Base-by-base conservation (phyloP, 805 yeast genomes). In the Starmerella potacharoeniae region DNA sequence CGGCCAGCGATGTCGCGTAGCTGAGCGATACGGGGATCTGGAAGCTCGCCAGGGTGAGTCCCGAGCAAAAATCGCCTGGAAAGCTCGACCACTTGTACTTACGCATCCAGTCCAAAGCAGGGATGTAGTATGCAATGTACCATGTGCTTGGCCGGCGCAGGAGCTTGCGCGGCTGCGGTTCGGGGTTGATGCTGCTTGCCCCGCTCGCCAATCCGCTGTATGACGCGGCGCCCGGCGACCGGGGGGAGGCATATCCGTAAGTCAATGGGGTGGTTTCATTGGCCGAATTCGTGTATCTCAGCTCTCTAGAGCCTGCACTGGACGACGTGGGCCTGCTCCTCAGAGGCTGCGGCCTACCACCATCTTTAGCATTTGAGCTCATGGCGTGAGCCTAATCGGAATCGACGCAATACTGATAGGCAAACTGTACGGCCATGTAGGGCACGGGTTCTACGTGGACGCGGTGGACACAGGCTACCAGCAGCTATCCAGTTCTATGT, bases 21-120 rank as follows among this genome's bases (percentile, higher is more conserved):
- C 85, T 79, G 77, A 83, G 75, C n/a, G 89, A 84, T 53, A 91
- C 72, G 0, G 98, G 97, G 49, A 91, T 80, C 67, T 90, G 97
- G 69, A 89, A 91, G 5, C 93, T 83, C 0, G 96, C 96, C 37
- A 90, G 68, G 0, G 97, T 82, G 5, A 88, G 64, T 0, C 98
- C 97, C 2, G 96, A 95, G 16, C 84, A 69, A 8, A 86, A 64
- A 65, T 91, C 98, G 29, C 82, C 77, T 8, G 76, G 59, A 43
- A 81, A 60, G 47, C 67, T 65, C 40, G 56, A 48, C 58, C 61
- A 57, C 14, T 63, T 42, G 55, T 81, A 81, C 53, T 71, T 66
- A 5, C 71, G 66, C 42, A 79, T 62, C 85, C 85, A 81, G 2
- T 80, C 73, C 45, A 79, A 63, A 35, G 76, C 72, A 1, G 85